Evolutionary conservation across 2,329 filamentous ascomycete species (phyloP), one percentile per base, ranked within the genome.

Genomic region (Huntiella savannae): DNA sequence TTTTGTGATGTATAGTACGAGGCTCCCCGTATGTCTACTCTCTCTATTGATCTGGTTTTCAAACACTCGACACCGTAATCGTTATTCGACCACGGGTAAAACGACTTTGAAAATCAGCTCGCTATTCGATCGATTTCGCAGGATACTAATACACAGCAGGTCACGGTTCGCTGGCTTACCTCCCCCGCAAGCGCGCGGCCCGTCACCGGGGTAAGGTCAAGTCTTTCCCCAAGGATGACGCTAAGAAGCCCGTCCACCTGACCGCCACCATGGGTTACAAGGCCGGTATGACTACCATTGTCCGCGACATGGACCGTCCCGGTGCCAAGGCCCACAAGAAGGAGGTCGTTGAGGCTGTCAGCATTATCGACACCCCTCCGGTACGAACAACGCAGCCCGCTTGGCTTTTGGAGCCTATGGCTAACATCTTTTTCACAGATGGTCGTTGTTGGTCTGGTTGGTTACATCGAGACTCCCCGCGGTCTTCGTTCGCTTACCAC

Each of bases 181-280:
- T 91, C 62, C 83, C 83, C 56, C 71, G 83, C 64, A 95, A 95
- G 85, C 81, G 88, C 64, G 85, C 86, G 62, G 76, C 86, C 67
- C 78, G 87, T 62, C 87, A 96, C 72, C 75, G 88, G 61, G 88
- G 88, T 68, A 93, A 93, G 77, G 88, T 95, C 66, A 95, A 95
- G 85, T 86, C 81, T 70, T 98, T 98, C 80, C 91, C 91, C 65
- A 96, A 96, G 82, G 91, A 98, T 83, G 87, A 98, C 77, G 74
- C 86, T 63, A 96, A 96, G 83, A 93, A 96, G 81, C 84, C 87
- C 62, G 85, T 95, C 68, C 91, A 98, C 77, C 79, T 98, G 62
- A 98, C 91, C 55, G 91, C 91, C 63, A 71, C 85, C 63, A 87
- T 96, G 80, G 91, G 91, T 67, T 98, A 98, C 81, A 98, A 98